phyloP scores from a whole-genome alignment of 1,284 basidiomycete genomes.

The Cryptococcus sp. region DNA sequence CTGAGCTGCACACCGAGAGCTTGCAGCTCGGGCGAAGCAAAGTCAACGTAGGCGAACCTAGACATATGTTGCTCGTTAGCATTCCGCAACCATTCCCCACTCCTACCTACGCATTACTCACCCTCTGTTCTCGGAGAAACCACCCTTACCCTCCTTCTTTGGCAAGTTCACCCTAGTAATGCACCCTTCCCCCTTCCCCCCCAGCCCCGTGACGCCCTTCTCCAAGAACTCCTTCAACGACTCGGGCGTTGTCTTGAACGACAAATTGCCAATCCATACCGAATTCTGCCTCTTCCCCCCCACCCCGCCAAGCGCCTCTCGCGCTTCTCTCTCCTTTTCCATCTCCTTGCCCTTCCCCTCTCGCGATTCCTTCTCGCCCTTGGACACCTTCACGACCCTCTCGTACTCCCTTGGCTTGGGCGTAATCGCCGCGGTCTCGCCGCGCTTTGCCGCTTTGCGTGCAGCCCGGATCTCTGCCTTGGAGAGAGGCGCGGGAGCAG shows the following conservation, averaged over 20 bases:
- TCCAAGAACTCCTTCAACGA: slow-evolving; percentile 69
- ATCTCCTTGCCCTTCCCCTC: slow-evolving; percentile 63
- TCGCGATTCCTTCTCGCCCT: slow-evolving; percentile 25
- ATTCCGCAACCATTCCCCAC: background rate
- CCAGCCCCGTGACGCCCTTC: slow-evolving; percentile 55
- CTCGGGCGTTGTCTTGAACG: slow-evolving; percentile 80
- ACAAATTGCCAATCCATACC: slow-evolving; percentile 92
- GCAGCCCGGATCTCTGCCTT: slow-evolving; percentile 48
- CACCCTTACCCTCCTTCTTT: slow-evolving; percentile 45
- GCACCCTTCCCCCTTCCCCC: slow-evolving; percentile 30
- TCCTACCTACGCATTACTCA: slow-evolving; percentile 23
- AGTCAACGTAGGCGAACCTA: slow-evolving; percentile 96
- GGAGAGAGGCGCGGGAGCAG: slow-evolving; percentile 45
- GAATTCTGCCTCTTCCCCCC: slow-evolving; percentile 65
- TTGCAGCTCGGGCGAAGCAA: slow-evolving; percentile 72
- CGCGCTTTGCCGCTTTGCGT: slow-evolving; percentile 41
- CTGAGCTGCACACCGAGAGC: slow-evolving; percentile 70
- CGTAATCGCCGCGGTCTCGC: slow-evolving; percentile 12
- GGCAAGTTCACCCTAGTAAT: slow-evolving; percentile 58
- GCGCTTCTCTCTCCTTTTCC: slow-evolving; percentile 52
- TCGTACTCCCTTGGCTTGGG: slow-evolving; percentile 19
- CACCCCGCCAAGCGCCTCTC: slow-evolving; percentile 4
- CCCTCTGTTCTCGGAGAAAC: slow-evolving; percentile 55
- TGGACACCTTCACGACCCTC: slow-evolving; percentile 33
- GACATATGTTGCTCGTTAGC: background rate